A percentile compares a stretch with the other conserved stretches of the same genome.
Evolutionary conservation across 78 protist genomes (phyloP).

Genomic region (Dictyostelium intermedium): DNA sequence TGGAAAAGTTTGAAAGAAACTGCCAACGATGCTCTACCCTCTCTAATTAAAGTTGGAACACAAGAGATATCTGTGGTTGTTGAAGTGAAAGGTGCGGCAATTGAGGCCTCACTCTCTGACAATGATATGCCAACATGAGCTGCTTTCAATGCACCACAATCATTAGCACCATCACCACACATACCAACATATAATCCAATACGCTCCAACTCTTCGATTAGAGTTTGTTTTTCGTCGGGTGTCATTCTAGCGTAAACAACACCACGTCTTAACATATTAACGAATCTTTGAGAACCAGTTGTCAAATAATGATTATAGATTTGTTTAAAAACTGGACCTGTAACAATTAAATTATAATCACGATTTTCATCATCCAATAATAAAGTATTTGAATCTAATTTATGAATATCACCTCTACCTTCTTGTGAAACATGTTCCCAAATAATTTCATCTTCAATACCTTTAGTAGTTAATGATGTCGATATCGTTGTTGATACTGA

Average conservation of each 20-base stretch:
- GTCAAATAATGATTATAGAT: conserved; percentile 30
- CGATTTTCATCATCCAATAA: not conserved
- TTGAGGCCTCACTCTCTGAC: conserved; percentile 96
- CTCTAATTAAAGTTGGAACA: conserved; percentile 66
- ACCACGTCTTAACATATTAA: conserved; percentile 29
- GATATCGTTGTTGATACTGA: not conserved
- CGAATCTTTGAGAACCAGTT: conserved; percentile 1
- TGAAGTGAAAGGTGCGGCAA: conserved; percentile 99
- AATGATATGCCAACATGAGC: conserved; percentile 96
- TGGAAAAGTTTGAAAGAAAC: conserved; percentile 96
- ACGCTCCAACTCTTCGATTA: conserved; percentile 76
- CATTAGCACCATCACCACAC: conserved; percentile 99
- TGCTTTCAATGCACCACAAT: conserved; percentile 99
- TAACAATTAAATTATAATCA: conserved; percentile 38
- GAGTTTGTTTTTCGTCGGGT: conserved; percentile 90
- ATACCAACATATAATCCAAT: conserved; percentile 92
- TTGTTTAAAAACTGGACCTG: conserved; percentile 67
- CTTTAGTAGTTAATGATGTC: not conserved
- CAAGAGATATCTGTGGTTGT: conserved; percentile 72
- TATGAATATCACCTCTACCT: not conserved
- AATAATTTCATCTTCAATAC: not conserved
- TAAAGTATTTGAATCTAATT: conserved; percentile 41
- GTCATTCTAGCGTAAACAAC: conserved; percentile 88
- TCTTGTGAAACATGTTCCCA: conserved; percentile 28
- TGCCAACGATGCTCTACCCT: conserved; percentile 96